Evolutionary conservation across 176 grass and related monocot species (phyloP), one percentile per base, ranked within the genome.

Genomic region (Eremochloa ophiuroides): DNA sequence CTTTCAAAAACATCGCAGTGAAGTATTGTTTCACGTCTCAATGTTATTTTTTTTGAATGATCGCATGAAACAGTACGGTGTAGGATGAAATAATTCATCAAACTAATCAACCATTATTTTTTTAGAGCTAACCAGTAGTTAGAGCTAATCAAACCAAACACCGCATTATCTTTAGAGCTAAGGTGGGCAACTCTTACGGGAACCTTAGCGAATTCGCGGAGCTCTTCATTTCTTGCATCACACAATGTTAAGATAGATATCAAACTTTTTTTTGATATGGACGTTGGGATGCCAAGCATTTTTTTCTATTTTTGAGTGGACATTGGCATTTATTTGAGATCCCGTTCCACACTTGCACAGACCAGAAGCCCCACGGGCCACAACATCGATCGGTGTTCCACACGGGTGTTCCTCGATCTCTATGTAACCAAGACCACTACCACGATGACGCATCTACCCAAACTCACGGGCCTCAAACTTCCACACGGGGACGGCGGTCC

Each of bases 311-410:
- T 70, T 70, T 43, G 67, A 43, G 67, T 44, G 67, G 67, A 70
- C 4, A 27, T 17, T 13, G 17, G 39, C 39, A 44, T 70, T 53
- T 53, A 33, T 22, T 72, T 74, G 46, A 23, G 29, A 74, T 51
- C 46, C 71, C 71, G 71, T 74, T 71, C 68, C 68, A 71, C 68
- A 10, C 40, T 71, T 12, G 44, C 71, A 22, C 71, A 30, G 71
- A 55, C 50, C 43, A 50, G 27, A 73, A 71, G 13, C 42, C 20
- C 20, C 53, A 58, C 53, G 11, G 22, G 20, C 70, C 70, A 30
- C 47, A 56, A 44, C 26, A 44, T 2, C 44, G 71, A 53, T 53
- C 46, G 44, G 40, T 47, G 44, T 22, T 73, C 71, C 44, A 51
- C 71, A 51, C 69, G 15, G 28, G 71, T 34, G 71, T n/a, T 74